Conservation (phyloP, 768 basidiomycete species). For the Clavulina sp. region DNA sequence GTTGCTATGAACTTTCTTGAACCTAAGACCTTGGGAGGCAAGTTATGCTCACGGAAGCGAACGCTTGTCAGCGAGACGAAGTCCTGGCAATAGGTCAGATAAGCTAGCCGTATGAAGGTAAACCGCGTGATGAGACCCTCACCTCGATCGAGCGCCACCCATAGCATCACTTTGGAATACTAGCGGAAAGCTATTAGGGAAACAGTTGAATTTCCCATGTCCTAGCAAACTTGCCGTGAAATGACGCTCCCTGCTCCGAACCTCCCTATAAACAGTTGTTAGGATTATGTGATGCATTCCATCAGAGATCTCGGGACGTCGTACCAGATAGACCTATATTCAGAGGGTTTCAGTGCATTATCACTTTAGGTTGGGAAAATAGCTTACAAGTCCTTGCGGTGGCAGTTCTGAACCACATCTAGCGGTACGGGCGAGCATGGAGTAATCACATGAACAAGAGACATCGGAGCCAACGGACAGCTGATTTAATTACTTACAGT, state of each 20-base stretch:
- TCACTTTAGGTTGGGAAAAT: neutral
- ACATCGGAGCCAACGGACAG: neutral
- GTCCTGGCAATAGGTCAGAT: constrained; percentile 24
- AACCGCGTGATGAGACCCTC: neutral
- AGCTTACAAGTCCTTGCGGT: neutral
- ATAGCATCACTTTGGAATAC: constrained; percentile 60
- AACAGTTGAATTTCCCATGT: neutral
- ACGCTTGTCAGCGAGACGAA: constrained; percentile 88
- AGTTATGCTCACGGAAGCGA: constrained; percentile 46
- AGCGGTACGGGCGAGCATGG: neutral
- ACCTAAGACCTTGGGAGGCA: neutral
- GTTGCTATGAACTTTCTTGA: neutral
- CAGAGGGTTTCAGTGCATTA: neutral
- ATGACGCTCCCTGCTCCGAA: constrained; percentile 65
- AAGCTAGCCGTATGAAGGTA: neutral
- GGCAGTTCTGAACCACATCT: constrained; percentile 1
- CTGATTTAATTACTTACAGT: constrained; percentile 33
- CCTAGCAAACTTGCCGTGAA: constrained; percentile 46
- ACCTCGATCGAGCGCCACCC: constrained; percentile 93
- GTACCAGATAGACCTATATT: constrained; percentile 5
- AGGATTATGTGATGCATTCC: neutral
- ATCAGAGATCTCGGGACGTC: neutral
- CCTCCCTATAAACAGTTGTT: constrained; percentile 44
- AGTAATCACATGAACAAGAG: neutral
- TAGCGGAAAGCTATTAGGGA: neutral